These are phyloP conservation scores for Bombardia bombarda DNA, from an alignment of 495 filamentous ascomycete genomes.

Conservation along the genomic window DNA sequence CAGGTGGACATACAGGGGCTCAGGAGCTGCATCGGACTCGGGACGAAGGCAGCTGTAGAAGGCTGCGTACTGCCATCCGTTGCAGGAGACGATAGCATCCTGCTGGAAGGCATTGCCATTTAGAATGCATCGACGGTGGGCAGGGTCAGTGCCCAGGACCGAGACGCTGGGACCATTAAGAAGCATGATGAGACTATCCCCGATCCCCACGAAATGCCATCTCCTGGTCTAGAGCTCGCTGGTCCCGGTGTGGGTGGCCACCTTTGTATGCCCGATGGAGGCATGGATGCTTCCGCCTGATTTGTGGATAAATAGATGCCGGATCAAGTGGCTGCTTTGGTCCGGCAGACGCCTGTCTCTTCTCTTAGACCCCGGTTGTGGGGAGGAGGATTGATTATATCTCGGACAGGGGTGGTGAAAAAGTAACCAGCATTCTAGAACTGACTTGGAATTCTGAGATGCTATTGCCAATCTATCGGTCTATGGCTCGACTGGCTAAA, in stretches of 20 bases:
- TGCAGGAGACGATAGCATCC: constrained; percentile 29
- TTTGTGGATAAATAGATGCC: constrained; percentile 11
- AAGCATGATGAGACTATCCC: constrained; percentile 11
- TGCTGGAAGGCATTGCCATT: constrained; percentile 40
- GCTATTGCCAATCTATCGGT: too few species aligned
- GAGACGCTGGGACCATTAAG: constrained; percentile 16
- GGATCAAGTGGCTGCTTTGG: neutral
- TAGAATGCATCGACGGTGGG: constrained; percentile 27
- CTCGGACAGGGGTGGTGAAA: too few species aligned
- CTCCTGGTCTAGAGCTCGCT: neutral
- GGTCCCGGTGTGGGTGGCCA: neutral
- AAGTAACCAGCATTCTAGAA: too few species aligned
- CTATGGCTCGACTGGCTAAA: too few species aligned
- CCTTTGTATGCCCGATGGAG: constrained; percentile 1
- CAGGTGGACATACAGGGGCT: constrained; percentile 35
- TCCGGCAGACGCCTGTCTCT: neutral
- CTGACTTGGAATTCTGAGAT: too few species aligned
- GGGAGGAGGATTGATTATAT: too few species aligned
- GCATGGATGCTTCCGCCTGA: neutral
- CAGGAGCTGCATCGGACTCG: constrained; percentile 5
- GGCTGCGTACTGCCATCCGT: constrained; percentile 37
- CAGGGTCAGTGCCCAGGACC: constrained; percentile 27
- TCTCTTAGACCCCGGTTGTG: too few species aligned
- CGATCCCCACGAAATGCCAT: neutral
- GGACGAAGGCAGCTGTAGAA: constrained; percentile 30